These are phyloP conservation scores for Gossypium schwendimanii DNA, from an alignment of 441 rosid species.

Conservation along the genomic window DNA sequence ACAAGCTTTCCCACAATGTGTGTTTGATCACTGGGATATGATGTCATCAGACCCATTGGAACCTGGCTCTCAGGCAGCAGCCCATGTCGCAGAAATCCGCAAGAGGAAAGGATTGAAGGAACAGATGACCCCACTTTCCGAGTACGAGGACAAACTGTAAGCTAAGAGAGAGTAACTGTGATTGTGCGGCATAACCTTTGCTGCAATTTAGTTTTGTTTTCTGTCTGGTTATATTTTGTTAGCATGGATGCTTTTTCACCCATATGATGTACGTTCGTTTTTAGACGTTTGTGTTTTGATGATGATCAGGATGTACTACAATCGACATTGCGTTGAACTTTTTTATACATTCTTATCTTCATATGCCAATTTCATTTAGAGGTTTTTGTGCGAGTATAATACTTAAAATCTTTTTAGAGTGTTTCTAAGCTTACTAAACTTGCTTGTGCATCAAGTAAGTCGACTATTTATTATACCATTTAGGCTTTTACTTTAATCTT, in stretches of 20 bases:
- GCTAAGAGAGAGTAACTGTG: background rate
- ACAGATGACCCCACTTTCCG: constrained; percentile 13
- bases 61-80: constrained; percentile 9
- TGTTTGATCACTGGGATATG: constrained; percentile 19
- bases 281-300: background rate
- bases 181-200: background rate
- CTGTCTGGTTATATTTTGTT: background rate
- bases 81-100: constrained; percentile 7
- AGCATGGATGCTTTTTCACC: background rate
- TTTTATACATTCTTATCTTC: background rate
- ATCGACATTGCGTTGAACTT: background rate
- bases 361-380: background rate
- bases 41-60: constrained; percentile 9
- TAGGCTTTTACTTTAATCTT: too few relatives aligned
- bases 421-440: background rate
- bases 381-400: background rate
- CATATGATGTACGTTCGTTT: background rate
- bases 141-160: constrained; percentile 19
- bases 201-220: background rate
- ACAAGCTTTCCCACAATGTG: constrained; percentile 20
- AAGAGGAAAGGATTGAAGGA: constrained; percentile 20
- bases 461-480: too few relatives aligned
- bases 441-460: background rate
- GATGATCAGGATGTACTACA: background rate
- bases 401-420: too few relatives aligned